Evolutionary conservation across 2,329 filamentous ascomycete genomes (phyloP).

Genomic region (Didymella sp.): DNA sequence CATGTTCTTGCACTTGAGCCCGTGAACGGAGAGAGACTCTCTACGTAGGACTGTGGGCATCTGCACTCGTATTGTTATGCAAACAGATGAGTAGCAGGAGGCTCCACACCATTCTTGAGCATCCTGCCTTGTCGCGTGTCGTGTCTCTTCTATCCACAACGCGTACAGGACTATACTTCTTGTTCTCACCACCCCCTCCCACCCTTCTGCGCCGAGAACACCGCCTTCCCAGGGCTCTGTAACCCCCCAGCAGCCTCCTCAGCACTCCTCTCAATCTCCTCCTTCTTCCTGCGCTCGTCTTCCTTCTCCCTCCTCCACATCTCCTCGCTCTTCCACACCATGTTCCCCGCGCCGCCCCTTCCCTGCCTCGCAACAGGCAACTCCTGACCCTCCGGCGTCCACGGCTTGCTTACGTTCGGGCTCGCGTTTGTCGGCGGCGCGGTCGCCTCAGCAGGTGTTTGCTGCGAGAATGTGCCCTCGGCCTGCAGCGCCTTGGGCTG

Average conservation of each 20-base stretch:
- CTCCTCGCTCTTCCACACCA: conserved; percentile 51
- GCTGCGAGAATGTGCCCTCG: conserved; percentile 48
- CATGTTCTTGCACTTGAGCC: neutral
- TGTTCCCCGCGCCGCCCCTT: conserved; percentile 58
- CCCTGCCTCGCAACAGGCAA: conserved; percentile 49
- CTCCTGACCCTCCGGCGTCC: conserved; percentile 44
- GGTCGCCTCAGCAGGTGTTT: conserved; percentile 36
- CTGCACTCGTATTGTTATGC: neutral
- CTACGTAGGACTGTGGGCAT: neutral
- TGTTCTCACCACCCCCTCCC: conserved; percentile 36
- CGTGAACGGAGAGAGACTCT: neutral
- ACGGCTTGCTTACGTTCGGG: conserved; percentile 42
- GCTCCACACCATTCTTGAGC: neutral
- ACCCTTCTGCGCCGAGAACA: conserved; percentile 46
- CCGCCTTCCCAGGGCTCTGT: conserved; percentile 50
- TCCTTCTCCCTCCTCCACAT: conserved; percentile 38
- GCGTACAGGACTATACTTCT: neutral
- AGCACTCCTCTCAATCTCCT: conserved; percentile 46
- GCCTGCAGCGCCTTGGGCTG: conserved; percentile 50
- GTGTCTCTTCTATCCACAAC: neutral
- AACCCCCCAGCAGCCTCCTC: conserved; percentile 50
- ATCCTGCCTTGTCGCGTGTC: neutral
- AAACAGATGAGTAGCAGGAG: neutral
- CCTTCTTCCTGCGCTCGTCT: conserved; percentile 39
- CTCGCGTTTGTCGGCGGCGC: conserved; percentile 36